Evolutionary conservation across 306 rosid genomes (phyloP).

Genomic region (Echinosophora koreensis): DNA sequence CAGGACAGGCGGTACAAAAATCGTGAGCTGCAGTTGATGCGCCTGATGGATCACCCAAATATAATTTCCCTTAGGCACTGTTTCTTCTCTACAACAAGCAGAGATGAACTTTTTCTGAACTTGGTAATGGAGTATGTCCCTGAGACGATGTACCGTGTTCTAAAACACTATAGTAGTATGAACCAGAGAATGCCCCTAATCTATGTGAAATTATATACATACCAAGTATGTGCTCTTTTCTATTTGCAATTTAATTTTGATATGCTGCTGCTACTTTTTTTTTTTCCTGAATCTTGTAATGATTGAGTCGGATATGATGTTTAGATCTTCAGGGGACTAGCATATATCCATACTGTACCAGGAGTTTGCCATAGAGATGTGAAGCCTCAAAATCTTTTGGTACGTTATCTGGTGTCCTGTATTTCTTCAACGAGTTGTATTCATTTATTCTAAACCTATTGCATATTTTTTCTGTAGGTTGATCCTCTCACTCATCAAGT

Average conservation of each 20-base stretch:
- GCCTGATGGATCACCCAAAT: slow-evolving; percentile 95
- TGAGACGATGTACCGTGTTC: slow-evolving; percentile 84
- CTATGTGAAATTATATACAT: slow-evolving; percentile 90
- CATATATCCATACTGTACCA: slow-evolving; percentile 91
- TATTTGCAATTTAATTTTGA: not conserved
- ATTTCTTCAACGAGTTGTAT: slow-evolving; percentile 8
- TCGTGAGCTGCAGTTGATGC: slow-evolving; percentile 95
- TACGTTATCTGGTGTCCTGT: slow-evolving; percentile 48
- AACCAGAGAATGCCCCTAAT: slow-evolving; percentile 95
- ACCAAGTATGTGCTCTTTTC: slow-evolving; percentile 71
- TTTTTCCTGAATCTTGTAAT: slow-evolving; percentile 20
- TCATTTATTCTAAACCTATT: slow-evolving; percentile 31
- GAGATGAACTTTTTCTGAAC: slow-evolving; percentile 89
- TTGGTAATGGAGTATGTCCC: slow-evolving; percentile 96
- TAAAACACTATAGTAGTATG: slow-evolving; percentile 78
- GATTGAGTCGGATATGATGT: slow-evolving; percentile 42
- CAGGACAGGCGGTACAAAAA: slow-evolving; percentile 91
- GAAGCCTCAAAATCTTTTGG: slow-evolving; percentile 96
- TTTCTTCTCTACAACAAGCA: slow-evolving; percentile 88
- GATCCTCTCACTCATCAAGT: slow-evolving; percentile 96
- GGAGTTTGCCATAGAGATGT: slow-evolving; percentile 94
- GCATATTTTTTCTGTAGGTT: slow-evolving; percentile 58
- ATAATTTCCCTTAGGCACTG: slow-evolving; percentile 84
- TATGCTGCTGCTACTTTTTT: slow-evolving; percentile 22
- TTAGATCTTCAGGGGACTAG: slow-evolving; percentile 92